Conservation (phyloP, 345 rosid species). For the Noccaea bulbosa region DNA sequence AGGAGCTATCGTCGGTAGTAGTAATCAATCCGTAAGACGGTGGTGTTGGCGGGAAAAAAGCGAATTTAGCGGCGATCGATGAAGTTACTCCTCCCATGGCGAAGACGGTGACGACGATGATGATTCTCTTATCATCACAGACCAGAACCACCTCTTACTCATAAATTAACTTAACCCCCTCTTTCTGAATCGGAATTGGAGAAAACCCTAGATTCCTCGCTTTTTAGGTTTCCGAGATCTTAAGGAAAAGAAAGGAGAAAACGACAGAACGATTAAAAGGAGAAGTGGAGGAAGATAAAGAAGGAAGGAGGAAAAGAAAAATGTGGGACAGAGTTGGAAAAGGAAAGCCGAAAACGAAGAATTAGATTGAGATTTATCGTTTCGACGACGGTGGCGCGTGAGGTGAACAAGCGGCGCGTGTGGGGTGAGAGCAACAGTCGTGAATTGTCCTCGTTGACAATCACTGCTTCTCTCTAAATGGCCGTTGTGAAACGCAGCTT, state of each 20-base stretch:
- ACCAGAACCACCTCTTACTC: conserved; percentile 16
- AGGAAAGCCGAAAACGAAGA: not conserved
- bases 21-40: conserved; percentile 65
- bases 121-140: conserved; percentile 35
- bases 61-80: conserved; percentile 95
- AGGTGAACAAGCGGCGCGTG: conserved; percentile 24
- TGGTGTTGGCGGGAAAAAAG: conserved; percentile 97
- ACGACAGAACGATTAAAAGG: conserved; percentile 11
- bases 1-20: conserved; percentile 42
- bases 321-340: conserved; percentile 31
- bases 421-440: not conserved
- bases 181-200: not conserved
- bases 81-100: conserved; percentile 97
- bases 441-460: not conserved
- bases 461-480: conserved; percentile 19
- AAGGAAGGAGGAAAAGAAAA: not conserved
- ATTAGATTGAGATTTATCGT: not conserved
- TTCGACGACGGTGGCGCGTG: conserved; percentile 38
- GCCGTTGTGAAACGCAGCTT: conserved; percentile 24
- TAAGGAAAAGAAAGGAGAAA: conserved; percentile 30
- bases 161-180: not conserved
- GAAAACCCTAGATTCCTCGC: conserved; percentile 31
- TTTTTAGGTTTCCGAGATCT: conserved; percentile 39
- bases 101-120: not conserved
- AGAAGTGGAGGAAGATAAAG: conserved; percentile 12